Evolutionary conservation across 2,329 filamentous ascomycete genomes (phyloP).

Genomic region (Chlorencoelia australis): DNA sequence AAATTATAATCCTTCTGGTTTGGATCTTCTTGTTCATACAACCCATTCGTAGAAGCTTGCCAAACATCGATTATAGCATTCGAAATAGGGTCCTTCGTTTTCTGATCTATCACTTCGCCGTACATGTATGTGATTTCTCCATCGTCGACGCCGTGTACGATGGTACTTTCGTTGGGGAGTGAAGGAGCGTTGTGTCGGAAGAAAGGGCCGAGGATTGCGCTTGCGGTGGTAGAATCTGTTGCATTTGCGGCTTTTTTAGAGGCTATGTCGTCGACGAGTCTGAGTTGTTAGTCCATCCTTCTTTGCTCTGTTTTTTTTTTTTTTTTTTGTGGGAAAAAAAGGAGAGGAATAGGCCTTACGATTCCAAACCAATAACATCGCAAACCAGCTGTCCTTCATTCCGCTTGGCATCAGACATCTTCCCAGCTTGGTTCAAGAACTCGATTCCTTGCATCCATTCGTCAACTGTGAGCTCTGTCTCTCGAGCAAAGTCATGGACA

Average conservation of each 20-base stretch:
- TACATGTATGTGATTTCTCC: slow-evolving; percentile 43
- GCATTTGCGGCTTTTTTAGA: slow-evolving; percentile 20
- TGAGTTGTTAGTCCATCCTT: slow-evolving; percentile 15
- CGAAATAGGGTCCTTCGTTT: slow-evolving; percentile 45
- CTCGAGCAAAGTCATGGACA: slow-evolving; percentile 48
- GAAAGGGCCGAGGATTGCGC: slow-evolving; percentile 56
- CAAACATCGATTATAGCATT: slow-evolving; percentile 51
- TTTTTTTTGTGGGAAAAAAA: neutral
- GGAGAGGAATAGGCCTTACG: slow-evolving; percentile 28
- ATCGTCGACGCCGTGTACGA: slow-evolving; percentile 43
- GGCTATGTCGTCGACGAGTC: slow-evolving; percentile 31
- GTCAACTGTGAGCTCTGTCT: slow-evolving; percentile 47
- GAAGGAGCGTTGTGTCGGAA: slow-evolving; percentile 49
- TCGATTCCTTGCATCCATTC: slow-evolving; percentile 48
- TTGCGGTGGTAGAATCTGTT: slow-evolving; percentile 36
- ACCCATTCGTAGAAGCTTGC: slow-evolving; percentile 50
- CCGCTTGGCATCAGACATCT: slow-evolving; percentile 50
- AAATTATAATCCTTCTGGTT: slow-evolving; percentile 52
- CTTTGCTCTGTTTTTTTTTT: neutral
- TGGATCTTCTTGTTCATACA: slow-evolving; percentile 52
- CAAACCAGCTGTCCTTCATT: slow-evolving; percentile 56
- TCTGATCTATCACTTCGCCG: slow-evolving; percentile 43
- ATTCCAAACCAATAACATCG: slow-evolving; percentile 53
- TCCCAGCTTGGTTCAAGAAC: slow-evolving; percentile 50
- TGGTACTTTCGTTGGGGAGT: slow-evolving; percentile 44